phyloP scores from a whole-genome alignment of 768 basidiomycete species.

The Boletus huronensis region DNA sequence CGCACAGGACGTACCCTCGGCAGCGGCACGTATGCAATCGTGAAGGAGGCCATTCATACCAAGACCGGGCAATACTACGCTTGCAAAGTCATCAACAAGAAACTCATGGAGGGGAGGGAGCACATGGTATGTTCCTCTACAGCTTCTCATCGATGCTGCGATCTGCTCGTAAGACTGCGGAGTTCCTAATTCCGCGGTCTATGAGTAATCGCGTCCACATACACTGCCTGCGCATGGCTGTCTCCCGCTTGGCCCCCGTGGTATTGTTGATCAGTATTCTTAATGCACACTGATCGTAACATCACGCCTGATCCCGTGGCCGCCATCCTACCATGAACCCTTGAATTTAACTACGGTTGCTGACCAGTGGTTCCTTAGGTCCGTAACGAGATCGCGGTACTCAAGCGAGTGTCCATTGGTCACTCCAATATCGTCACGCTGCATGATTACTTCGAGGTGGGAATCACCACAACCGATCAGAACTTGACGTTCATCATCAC shows the following conservation, averaged over 20 bases:
- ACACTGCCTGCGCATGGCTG: not conserved
- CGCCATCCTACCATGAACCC: constrained; percentile 16
- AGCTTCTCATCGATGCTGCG: constrained; percentile 7
- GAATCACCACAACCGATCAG: not conserved
- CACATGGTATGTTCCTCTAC: constrained; percentile 71
- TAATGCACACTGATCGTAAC: constrained; percentile 12
- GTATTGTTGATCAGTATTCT: constrained; percentile 7
- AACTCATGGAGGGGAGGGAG: constrained; percentile 96
- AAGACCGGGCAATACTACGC: constrained; percentile 93
- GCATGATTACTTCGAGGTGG: constrained; percentile 93
- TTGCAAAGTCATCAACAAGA: constrained; percentile 99
- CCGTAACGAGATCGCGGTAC: constrained; percentile 93
- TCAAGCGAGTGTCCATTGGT: constrained; percentile 91
- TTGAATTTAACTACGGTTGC: constrained; percentile 1
- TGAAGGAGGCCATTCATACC: constrained; percentile 93
- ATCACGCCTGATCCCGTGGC: not conserved
- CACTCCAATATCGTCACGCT: constrained; percentile 89
- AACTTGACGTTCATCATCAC: not conserved
- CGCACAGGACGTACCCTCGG: constrained; percentile 86
- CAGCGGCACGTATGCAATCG: constrained; percentile 92
- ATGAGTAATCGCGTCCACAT: constrained; percentile 1
- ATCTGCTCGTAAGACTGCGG: constrained; percentile 1
- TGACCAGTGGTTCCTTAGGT: constrained; percentile 49
- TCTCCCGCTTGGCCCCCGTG: not conserved
- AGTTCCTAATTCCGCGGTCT: not conserved